These are phyloP conservation scores for Echeveria elegans DNA, from an alignment of 164 flowering plant genomes.

Conservation along the genomic window DNA sequence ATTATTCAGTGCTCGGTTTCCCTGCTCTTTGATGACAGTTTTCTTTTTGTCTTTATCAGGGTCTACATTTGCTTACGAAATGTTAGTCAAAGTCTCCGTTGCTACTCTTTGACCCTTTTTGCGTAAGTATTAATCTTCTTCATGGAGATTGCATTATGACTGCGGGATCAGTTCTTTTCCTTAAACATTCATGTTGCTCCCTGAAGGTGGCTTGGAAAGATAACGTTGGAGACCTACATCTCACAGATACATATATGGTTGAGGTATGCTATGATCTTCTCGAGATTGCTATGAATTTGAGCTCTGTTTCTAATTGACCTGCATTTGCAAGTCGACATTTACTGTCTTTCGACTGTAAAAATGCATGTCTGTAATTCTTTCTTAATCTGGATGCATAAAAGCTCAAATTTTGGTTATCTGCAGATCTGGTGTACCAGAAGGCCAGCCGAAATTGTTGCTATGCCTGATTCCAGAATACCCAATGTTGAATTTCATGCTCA, in stretches of 20 bases:
- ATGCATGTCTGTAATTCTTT: background rate
- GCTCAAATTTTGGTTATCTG: constrained; percentile 9
- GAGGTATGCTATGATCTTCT: constrained; percentile 36
- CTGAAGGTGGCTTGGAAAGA: constrained; percentile 91
- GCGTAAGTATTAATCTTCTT: constrained; percentile 58
- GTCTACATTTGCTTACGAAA: constrained; percentile 84
- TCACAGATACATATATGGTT: constrained; percentile 95
- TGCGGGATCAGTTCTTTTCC: background rate
- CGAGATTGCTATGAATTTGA: background rate
- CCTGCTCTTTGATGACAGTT: background rate
- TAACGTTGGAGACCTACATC: constrained; percentile 94
- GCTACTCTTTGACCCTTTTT: constrained; percentile 78
- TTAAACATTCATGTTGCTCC: constrained; percentile 7
- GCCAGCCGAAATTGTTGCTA: constrained; percentile 76
- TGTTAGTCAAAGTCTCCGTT: constrained; percentile 68
- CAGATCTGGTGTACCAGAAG: constrained; percentile 89
- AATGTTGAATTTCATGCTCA: constrained; percentile 83
- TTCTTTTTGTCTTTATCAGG: constrained; percentile 23
- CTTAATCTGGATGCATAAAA: background rate
- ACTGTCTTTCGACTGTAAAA: too few relatives aligned
- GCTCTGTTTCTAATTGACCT: background rate
- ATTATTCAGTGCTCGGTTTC: background rate
- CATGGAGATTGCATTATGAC: background rate
- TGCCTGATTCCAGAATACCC: constrained; percentile 82
- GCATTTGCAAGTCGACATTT: too few relatives aligned